Base-by-base conservation (phyloP, 805 yeast genomes). In the Candida railenensis region DNA sequence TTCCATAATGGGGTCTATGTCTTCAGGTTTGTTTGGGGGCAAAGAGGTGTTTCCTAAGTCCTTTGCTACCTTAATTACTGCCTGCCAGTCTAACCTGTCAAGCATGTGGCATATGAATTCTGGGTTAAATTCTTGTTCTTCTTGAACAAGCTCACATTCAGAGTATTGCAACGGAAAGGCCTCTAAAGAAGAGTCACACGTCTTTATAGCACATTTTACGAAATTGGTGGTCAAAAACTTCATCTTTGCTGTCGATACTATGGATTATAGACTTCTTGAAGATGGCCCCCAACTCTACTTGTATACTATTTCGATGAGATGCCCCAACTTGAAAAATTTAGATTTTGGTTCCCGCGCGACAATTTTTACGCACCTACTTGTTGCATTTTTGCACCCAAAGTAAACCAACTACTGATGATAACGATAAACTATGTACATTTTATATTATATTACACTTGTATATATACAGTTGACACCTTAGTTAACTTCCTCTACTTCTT, bases 221-320 rank as follows among this genome's bases (percentile, higher is more conserved):
- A 94, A 94, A 67, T 94, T 94, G 11, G 97, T 88, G n/a, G 99
- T 92, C 22, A 94, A 72, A 58, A 92, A 82, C 70, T 94, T 92
- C 99, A 92, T 92, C 33, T 15, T 37, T 9, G 7, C 5, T 33
- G n/a, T 33, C 36, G n/a, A 32, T 43, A 11, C n/a, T n/a, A n/a
- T n/a, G n/a, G n/a, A n/a, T n/a, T n/a, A n/a, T n/a, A n/a, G n/a
- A n/a, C n/a, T n/a, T n/a, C n/a, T n/a, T n/a, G n/a, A n/a, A n/a
- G n/a, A n/a, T n/a, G n/a, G n/a, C n/a, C n/a, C n/a, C n/a, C n/a
- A n/a, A n/a, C n/a, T n/a, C n/a, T n/a, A n/a, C n/a, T 42, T 30
- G 9, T 14, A 15, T 37, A 14, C 40, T 12, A 33, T 34, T 25
- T 11, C 30, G 36, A 33, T 33, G 36, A 33, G 36, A 7, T 33